phyloP scores from a whole-genome alignment of 2,329 filamentous ascomycete genomes.

The Torrubiella hemipterigena region DNA sequence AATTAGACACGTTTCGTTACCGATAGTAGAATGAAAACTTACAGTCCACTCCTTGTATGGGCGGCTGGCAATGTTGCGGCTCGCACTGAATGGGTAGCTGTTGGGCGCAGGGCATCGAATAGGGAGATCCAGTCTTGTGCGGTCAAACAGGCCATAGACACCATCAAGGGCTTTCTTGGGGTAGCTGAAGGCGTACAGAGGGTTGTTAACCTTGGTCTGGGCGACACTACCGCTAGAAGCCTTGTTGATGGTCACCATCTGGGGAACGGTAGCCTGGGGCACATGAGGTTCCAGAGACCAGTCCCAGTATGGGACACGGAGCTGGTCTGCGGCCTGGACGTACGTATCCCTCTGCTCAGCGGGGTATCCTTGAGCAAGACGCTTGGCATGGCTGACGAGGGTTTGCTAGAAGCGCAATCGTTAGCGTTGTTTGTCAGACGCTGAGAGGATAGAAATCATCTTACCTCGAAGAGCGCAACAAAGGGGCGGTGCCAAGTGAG shows the following conservation, averaged over 20 bases:
- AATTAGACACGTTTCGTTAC: background rate
- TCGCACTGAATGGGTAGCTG: conserved; percentile 19
- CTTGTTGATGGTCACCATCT: conserved; percentile 3
- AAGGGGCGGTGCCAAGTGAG: conserved; percentile 37
- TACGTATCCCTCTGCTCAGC: conserved; percentile 17
- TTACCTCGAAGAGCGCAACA: conserved; percentile 34
- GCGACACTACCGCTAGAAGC: conserved; percentile 8
- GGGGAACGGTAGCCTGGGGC: conserved; percentile 17
- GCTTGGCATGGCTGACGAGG: conserved; percentile 25
- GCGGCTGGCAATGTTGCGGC: conserved; percentile 12
- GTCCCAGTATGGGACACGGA: conserved; percentile 34
- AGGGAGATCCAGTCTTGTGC: conserved; percentile 16
- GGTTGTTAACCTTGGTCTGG: conserved; percentile 23
- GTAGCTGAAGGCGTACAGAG: conserved; percentile 34
- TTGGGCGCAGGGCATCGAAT: conserved; percentile 10
- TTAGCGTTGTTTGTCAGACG: background rate
- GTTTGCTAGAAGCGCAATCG: conserved; percentile 26
- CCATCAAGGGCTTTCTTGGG: conserved; percentile 19
- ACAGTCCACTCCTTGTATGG: conserved; percentile 21
- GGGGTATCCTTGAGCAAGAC: conserved; percentile 26
- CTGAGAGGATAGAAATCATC: conserved; percentile 1
- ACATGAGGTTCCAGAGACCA: conserved; percentile 26
- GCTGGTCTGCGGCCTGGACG: conserved; percentile 21
- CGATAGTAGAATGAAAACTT: conserved; percentile 8
- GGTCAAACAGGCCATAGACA: conserved; percentile 16